These are phyloP conservation scores for Penicillium herquei DNA, from an alignment of 495 filamentous ascomycete species.

Conservation along the genomic window DNA sequence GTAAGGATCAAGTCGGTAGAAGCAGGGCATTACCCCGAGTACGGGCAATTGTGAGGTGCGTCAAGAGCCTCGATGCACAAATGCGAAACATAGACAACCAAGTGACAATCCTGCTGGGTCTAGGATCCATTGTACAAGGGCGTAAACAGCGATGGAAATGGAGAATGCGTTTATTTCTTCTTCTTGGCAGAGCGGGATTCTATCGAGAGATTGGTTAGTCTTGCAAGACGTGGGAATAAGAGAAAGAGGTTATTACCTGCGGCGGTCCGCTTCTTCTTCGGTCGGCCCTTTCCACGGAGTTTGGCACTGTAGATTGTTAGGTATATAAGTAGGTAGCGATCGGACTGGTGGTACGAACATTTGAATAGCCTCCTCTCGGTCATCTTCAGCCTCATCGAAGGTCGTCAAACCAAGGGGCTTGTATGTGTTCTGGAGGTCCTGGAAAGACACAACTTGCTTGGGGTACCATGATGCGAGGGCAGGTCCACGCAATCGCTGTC, in stretches of 20 bases:
- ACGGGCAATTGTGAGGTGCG: too few species aligned
- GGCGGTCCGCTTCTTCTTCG: constrained; percentile 81
- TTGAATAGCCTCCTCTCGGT: constrained; percentile 73
- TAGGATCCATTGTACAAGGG: too few species aligned
- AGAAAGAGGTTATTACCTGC: constrained; percentile 50
- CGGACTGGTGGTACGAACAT: constrained; percentile 43
- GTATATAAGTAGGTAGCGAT: neutral
- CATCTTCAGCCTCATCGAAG: constrained; percentile 72
- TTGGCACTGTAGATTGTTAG: constrained; percentile 52
- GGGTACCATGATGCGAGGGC: constrained; percentile 84
- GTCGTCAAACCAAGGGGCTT: constrained; percentile 58
- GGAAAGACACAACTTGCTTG: constrained; percentile 63
- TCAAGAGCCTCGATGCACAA: too few species aligned
- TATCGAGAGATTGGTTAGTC: constrained; percentile 13
- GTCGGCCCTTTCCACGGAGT: constrained; percentile 79
- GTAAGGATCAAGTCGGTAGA: too few species aligned
- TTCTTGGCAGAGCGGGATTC: constrained; percentile 44
- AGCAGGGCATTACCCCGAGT: too few species aligned
- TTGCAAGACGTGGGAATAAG: neutral
- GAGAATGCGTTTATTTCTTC: constrained; percentile 34
- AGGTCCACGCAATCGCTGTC: constrained; percentile 78
- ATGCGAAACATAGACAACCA: neutral
- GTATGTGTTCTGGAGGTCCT: constrained; percentile 57
- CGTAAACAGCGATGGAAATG: neutral
- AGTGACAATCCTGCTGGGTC: neutral